Conservation (phyloP, 805 yeast species). For the Ogataea saltuana region DNA sequence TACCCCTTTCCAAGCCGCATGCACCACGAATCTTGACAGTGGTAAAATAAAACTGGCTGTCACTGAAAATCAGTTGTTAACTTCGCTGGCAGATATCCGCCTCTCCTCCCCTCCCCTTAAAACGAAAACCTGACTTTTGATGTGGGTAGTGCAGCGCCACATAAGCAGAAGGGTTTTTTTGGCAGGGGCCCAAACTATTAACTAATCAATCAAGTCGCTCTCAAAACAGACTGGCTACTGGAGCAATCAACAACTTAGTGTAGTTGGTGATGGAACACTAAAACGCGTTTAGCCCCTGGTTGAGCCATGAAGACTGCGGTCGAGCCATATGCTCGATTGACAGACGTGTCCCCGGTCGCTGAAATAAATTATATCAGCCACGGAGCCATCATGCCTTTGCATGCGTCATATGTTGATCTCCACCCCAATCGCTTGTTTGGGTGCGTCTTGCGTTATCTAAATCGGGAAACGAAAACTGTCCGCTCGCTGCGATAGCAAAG, state of each 20-base stretch:
- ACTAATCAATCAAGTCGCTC: too few species aligned
- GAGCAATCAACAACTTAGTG: too few species aligned
- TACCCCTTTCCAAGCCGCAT: background rate
- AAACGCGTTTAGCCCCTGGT: background rate
- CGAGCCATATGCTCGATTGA: slow-evolving; percentile 1
- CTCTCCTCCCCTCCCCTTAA: background rate
- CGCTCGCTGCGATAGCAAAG: background rate
- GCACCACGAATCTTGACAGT: background rate
- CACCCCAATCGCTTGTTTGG: background rate
- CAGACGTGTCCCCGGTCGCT: slow-evolving; percentile 5
- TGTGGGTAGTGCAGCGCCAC: background rate
- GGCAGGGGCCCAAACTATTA: too few species aligned
- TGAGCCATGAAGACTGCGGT: too few species aligned
- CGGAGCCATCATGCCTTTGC: background rate
- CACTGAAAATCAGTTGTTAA: background rate
- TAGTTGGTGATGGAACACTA: background rate
- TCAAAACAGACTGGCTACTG: too few species aligned
- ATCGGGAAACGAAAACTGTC: slow-evolving; percentile 2
- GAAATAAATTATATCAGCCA: slow-evolving; percentile 2
- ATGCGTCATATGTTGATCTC: slow-evolving; percentile 1
- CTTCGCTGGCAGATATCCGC: slow-evolving; percentile 4
- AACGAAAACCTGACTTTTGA: background rate
- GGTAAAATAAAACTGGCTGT: slow-evolving; percentile 6
- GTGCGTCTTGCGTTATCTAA: background rate
- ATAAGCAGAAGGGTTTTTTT: too few species aligned